Conservation (phyloP, 768 basidiomycete genomes). For the Pleurotus ostreatus region DNA sequence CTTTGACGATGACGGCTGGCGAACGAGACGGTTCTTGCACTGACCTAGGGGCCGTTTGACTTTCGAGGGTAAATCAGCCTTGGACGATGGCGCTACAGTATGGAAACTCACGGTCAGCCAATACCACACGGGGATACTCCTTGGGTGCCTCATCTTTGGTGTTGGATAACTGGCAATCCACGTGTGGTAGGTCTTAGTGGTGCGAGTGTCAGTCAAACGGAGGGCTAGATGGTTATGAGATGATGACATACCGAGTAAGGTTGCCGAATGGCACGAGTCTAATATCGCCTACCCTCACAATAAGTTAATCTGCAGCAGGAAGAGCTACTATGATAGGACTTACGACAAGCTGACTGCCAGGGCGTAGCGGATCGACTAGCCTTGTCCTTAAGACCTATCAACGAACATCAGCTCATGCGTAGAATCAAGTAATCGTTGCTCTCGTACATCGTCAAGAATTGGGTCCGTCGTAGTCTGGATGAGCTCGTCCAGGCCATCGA, state of each 20-base stretch:
- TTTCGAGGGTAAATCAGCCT: background rate
- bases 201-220: background rate
- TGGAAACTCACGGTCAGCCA: background rate
- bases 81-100: background rate
- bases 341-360: slow-evolving; percentile 17
- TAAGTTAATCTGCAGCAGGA: background rate
- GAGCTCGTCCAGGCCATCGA: slow-evolving; percentile 42
- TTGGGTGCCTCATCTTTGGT: background rate
- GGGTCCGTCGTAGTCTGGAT: background rate
- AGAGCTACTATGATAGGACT: background rate
- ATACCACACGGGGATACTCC: background rate
- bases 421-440: too few species aligned
- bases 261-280: slow-evolving; percentile 19
- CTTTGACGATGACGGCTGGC: background rate
- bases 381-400: slow-evolving; percentile 15
- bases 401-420: background rate
- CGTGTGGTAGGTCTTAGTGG: background rate
- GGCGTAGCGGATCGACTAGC: slow-evolving; percentile 18
- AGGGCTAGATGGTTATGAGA: background rate
- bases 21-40: background rate
- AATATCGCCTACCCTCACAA: slow-evolving; percentile 10
- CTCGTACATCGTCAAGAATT: slow-evolving; percentile 7
- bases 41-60: background rate
- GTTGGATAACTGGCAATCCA: background rate
- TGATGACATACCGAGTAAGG: slow-evolving; percentile 17